These are phyloP conservation scores for Tolypocladium paradoxum DNA, from an alignment of 2,329 filamentous ascomycete genomes.

Conservation along the genomic window DNA sequence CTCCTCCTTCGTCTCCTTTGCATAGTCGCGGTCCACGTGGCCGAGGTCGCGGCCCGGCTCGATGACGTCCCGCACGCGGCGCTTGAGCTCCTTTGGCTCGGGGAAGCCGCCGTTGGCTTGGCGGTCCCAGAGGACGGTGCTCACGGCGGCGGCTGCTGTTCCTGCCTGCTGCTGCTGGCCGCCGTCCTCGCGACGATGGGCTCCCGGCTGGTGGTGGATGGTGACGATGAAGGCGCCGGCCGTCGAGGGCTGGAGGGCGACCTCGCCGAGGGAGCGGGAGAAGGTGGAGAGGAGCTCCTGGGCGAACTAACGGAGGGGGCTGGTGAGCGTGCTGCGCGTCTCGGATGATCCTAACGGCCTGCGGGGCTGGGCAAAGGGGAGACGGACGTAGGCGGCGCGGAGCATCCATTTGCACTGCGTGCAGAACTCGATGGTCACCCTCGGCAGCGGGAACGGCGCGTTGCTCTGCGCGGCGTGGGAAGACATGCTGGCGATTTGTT, in stretches of 20 bases:
- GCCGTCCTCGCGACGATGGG: no score
- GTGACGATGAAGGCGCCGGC: conserved; percentile 75
- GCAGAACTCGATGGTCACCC: conserved; percentile 83
- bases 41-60: conserved; percentile 70
- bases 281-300: conserved; percentile 96
- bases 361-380: not conserved
- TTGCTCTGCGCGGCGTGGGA: not conserved
- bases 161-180: no score
- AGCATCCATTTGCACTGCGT: conserved; percentile 93
- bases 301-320: no score
- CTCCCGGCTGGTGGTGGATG: conserved; percentile 31
- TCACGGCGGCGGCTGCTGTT: not conserved
- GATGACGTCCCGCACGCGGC: conserved; percentile 70
- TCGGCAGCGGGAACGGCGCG: conserved; percentile 33
- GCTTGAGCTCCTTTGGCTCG: conserved; percentile 85
- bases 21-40: conserved; percentile 57
- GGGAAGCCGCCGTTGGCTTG: conserved; percentile 83
- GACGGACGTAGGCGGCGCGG: conserved; percentile 68
- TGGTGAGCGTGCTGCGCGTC: no score
- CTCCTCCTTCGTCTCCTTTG: conserved; percentile 2
- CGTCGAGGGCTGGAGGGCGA: conserved; percentile 74
- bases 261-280: conserved; percentile 69
- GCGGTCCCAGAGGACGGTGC: conserved; percentile 64
- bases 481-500: not conserved
- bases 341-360: no score